Base-by-base conservation (phyloP, 2,329 filamentous ascomycete genomes). In the Calonectria crousiana region DNA sequence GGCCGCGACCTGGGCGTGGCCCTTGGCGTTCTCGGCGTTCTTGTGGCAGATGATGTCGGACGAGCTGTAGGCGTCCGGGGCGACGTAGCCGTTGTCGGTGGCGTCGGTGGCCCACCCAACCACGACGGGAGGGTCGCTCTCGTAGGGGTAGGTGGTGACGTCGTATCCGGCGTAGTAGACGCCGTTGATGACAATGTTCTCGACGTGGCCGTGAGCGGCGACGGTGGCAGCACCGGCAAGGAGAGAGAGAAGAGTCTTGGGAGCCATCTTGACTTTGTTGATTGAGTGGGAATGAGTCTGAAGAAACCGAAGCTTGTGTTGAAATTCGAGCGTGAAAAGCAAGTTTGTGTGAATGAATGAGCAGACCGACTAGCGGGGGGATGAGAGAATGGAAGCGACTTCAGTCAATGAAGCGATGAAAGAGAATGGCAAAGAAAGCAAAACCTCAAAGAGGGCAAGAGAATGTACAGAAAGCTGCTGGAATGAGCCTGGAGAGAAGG, bases 61-160 rank as follows among this genome's bases (percentile, higher is more conserved):
- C 26, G 79, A 81, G 68, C 76, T 78, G 76, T 84, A 88, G 72
- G 82, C 82, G 71, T 85, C 79, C 56, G 85, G 85, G 64, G 82
- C 86, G 28, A 90, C 87, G 81, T 88, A 90, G 77, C 90, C 89
- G 82, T 89, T 88, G 80, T 88, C 87, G 64, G 85, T 85, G 75
- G 87, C 84, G 52, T 83, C 76, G 18, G 84, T 84, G 51, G 81
- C 80, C 87, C 87, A 88, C 49, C 86, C 87, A 26, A 81, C 71
- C 14, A 81, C 79, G 53, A 75, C 72, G 41, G 78, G 80, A 23
- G 77, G 76, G 67, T 65, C 26, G 66, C 41, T 64, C 62, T 56
- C 20, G 73, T 79, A 81, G 49, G 78, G 76, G 47, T 73, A 49
- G 23, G 67, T 75, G 74, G 64, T 74, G 66, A 77, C 74, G 47